Evolutionary conservation across 1,284 basidiomycete genomes (phyloP).

Genomic region (Neonothopanus nambi): DNA sequence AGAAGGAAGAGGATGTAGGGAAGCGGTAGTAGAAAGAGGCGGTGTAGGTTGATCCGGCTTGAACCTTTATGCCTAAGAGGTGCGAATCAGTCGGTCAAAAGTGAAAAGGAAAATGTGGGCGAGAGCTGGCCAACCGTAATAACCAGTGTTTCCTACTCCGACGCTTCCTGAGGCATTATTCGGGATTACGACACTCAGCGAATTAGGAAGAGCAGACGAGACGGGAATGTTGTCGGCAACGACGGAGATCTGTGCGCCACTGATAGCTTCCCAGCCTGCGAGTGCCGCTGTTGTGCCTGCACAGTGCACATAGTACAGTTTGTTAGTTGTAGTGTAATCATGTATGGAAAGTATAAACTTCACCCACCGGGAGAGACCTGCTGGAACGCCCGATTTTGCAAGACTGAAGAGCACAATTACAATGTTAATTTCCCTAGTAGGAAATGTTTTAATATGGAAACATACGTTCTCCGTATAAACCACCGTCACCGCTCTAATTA

Average conservation of each 20-base stretch:
- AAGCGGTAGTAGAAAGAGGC: constrained; percentile 69
- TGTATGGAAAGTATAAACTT: constrained; percentile 1
- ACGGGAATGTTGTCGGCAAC: constrained; percentile 53
- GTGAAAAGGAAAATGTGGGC: neutral
- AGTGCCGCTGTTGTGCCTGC: constrained; percentile 39
- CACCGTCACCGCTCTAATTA: constrained; percentile 56
- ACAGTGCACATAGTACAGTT: too few species aligned
- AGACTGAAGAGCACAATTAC: constrained; percentile 34
- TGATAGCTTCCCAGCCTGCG: constrained; percentile 54
- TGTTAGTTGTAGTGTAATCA: too few species aligned
- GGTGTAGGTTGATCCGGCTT: constrained; percentile 57
- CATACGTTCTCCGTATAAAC: constrained; percentile 57
- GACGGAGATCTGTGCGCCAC: constrained; percentile 51
- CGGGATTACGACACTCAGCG: constrained; percentile 55
- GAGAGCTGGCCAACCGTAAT: constrained; percentile 42
- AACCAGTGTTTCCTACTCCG: constrained; percentile 65
- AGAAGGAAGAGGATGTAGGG: constrained; percentile 46
- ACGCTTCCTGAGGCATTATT: constrained; percentile 39
- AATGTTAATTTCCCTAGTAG: neutral
- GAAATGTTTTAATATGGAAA: neutral
- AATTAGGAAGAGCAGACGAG: constrained; percentile 64
- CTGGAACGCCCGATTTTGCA: constrained; percentile 64
- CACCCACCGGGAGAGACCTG: constrained; percentile 34
- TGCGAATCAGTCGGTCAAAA: neutral
- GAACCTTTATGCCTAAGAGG: constrained; percentile 63